A percentile compares a stretch with the other conserved stretches of the same genome.
Evolutionary conservation across 2,329 filamentous ascomycete genomes (phyloP).

Genomic region (Cordyceps cateniannulata): DNA sequence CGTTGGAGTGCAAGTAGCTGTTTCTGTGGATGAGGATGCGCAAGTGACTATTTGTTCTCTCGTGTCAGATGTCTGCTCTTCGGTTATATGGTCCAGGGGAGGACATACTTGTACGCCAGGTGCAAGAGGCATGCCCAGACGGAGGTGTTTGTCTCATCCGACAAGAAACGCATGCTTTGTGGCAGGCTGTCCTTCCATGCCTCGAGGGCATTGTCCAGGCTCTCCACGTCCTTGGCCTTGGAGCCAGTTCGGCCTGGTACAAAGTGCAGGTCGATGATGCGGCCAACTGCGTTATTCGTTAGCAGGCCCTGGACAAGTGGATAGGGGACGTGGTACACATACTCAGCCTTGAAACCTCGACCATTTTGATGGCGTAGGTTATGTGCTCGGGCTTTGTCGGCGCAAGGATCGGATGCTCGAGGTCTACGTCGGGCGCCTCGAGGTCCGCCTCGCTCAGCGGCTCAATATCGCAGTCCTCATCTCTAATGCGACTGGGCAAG

Average conservation of each 20-base stretch:
- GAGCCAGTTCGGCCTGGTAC: slow-evolving; percentile 26
- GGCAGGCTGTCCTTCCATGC: slow-evolving; percentile 29
- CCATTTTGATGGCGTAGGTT: slow-evolving; percentile 32
- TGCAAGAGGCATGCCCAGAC: slow-evolving; percentile 32
- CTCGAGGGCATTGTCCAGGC: slow-evolving; percentile 25
- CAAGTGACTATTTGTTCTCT: slow-evolving; percentile 22
- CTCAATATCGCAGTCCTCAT: slow-evolving; percentile 34
- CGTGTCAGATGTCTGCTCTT: not conserved
- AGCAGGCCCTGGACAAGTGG: not conserved
- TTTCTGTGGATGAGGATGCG: slow-evolving; percentile 31
- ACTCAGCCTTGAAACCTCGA: slow-evolving; percentile 29
- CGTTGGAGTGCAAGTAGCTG: slow-evolving; percentile 24
- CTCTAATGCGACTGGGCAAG: slow-evolving; percentile 30
- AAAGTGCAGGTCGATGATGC: slow-evolving; percentile 31
- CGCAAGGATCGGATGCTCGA: slow-evolving; percentile 22
- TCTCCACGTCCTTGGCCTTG: slow-evolving; percentile 21
- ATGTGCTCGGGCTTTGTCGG: slow-evolving; percentile 26
- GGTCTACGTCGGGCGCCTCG: slow-evolving; percentile 22
- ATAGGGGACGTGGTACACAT: slow-evolving; percentile 2
- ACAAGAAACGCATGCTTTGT: slow-evolving; percentile 22
- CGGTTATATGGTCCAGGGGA: not conserved
- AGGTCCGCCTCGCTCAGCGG: slow-evolving; percentile 25
- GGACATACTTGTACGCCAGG: slow-evolving; percentile 29
- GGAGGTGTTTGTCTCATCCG: slow-evolving; percentile 27
- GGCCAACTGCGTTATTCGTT: slow-evolving; percentile 22